A percentile compares a stretch with the other conserved stretches of the same genome.
phyloP scores from a whole-genome alignment of 345 rosid genomes.

The Arabis alpina region DNA sequence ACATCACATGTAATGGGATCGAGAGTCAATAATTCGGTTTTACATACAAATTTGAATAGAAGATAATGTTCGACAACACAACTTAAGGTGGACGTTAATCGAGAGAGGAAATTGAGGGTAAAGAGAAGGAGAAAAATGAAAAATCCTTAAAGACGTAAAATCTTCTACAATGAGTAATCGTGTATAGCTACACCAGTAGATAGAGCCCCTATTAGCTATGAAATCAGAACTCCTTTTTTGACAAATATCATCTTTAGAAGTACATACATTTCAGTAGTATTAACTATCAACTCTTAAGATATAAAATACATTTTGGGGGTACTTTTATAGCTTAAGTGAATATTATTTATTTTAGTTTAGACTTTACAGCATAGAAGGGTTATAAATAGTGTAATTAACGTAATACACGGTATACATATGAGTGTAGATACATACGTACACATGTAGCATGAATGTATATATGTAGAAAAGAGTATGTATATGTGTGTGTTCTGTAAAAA shows the following conservation, averaged over 20 bases:
- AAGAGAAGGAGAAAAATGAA: background rate
- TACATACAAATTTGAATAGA: slow-evolving; percentile 21
- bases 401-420: slow-evolving; percentile 7
- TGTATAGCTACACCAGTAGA: slow-evolving; percentile 8
- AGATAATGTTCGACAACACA: slow-evolving; percentile 36
- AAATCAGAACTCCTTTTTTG: background rate
- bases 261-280: background rate
- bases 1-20: slow-evolving; percentile 39
- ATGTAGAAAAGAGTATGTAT: background rate
- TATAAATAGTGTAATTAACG: background rate
- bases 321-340: background rate
- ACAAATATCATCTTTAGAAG: background rate
- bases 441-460: slow-evolving; percentile 22
- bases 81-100: slow-evolving; percentile 22
- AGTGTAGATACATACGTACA: slow-evolving; percentile 12
- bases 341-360: background rate
- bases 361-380: background rate
- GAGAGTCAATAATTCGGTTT: slow-evolving; percentile 2
- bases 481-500: slow-evolving; percentile 28
- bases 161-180: background rate
- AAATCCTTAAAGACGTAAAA: background rate
- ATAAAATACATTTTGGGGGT: too few species aligned
- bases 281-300: background rate
- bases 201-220: background rate
- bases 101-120: background rate